Conservation (phyloP, 306 rosid species). For the Cucumis melo region DNA sequence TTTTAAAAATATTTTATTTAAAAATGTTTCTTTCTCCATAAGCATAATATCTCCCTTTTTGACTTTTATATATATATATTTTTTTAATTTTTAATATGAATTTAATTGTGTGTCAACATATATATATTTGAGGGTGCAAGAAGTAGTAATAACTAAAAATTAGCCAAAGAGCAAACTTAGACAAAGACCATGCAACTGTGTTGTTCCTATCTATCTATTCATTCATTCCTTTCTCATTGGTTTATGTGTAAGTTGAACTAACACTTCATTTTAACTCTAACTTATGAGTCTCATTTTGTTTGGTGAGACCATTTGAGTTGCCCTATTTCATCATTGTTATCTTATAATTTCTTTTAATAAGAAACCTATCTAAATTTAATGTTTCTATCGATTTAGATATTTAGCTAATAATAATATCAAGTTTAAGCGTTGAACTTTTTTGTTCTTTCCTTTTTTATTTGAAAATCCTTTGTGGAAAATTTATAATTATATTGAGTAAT, state of each 20-base stretch:
- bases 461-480: too few relatives aligned
- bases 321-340: not conserved
- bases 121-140: not conserved
- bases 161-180: not conserved
- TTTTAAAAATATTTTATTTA: not conserved
- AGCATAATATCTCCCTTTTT: not conserved
- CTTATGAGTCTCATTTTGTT: not conserved
- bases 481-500: too few relatives aligned
- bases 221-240: not conserved
- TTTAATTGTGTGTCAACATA: not conserved
- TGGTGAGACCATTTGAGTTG: not conserved
- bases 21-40: not conserved
- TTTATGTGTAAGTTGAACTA: not conserved
- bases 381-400: too few relatives aligned
- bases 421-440: too few relatives aligned
- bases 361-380: too few relatives aligned
- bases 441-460: too few relatives aligned
- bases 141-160: not conserved
- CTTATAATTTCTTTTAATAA: too few relatives aligned
- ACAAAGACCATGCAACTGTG: constrained; percentile 3
- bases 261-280: not conserved
- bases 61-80: not conserved
- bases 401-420: too few relatives aligned
- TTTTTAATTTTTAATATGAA: not conserved
- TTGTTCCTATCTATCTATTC: not conserved